Evolutionary conservation across 352 stramenopile species (phyloP), one percentile per base, ranked within the genome.

Genomic region (Phytophthora chlamydospora): DNA sequence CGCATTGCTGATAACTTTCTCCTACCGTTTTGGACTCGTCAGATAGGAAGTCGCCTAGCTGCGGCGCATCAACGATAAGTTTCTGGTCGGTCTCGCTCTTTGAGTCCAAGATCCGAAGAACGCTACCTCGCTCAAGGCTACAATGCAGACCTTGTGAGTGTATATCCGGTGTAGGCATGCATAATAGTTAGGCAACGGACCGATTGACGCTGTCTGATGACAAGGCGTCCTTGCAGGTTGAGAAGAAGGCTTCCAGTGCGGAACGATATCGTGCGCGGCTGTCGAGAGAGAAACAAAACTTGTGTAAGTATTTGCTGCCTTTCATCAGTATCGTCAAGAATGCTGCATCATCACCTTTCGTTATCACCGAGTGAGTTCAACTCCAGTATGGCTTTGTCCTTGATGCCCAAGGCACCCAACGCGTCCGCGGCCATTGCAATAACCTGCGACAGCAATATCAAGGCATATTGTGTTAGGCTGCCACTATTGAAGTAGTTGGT

Each of bases 91-190:
- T 45, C 32, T 83, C 76, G 46, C 73, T 89, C 57, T 95, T 96
- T 1, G 88, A 96, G 58, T 96, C 88, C 10, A 96, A 69, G 41
- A 96, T 95, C 10, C 88, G 86, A 57, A 96, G 68, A 27, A 96
- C 80, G 50, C 87, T 96, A 7, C 87, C 87, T 33, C 88, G 76
- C 53, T 91, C 84, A 13, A 96, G 71, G 32, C 85, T 93, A 44
- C 21, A 44, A 14, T 6, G 32, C 17, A 21, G 9, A 5, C 3
- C n/a, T 41, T 6, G 5, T 53, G 9, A 36, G 31, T 53, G 21
- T 24, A 24, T 24, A 24, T 24, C 21, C 21, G 21, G 21, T 24
- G 21, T 3, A 24, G 21, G 21, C 21, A 24, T 3, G 21, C 21
- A 1, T 24, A 24, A 24, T 24, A 24, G 21, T 24, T 24, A 24